Conservation (phyloP, 176 grass and related monocot genomes). For the Zizania latifolia region DNA sequence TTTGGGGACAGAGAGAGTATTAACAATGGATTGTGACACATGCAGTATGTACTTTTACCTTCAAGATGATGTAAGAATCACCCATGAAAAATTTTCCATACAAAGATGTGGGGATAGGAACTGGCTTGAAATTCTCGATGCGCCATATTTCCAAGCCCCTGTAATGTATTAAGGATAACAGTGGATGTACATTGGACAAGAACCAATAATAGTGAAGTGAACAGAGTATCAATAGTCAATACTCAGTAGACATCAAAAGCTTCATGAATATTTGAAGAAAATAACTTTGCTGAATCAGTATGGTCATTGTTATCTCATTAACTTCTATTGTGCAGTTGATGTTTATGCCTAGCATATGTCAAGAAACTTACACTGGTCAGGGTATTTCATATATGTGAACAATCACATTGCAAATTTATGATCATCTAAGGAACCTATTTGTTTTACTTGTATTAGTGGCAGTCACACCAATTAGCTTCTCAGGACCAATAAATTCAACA, state of each 20-base stretch:
- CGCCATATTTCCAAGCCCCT: conserved; percentile 91
- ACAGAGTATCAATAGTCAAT: background rate
- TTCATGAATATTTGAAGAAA: conserved; percentile 1
- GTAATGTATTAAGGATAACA: conserved; percentile 38
- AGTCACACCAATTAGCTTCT: background rate
- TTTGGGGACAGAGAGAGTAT: background rate
- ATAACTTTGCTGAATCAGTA: background rate
- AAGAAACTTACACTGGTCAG: background rate
- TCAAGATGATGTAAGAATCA: conserved; percentile 87
- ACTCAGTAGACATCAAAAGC: background rate
- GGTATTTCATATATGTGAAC: background rate
- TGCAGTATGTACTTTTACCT: conserved; percentile 35
- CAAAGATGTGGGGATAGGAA: conserved; percentile 40
- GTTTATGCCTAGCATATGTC: background rate
- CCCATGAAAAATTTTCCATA: conserved; percentile 92
- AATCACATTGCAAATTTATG: background rate
- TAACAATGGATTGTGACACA: background rate
- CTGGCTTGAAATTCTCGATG: conserved; percentile 87
- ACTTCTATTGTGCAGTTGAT: background rate
- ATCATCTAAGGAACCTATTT: conserved; percentile 3
- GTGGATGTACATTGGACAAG: background rate
- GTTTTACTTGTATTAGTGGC: background rate
- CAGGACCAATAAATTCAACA: background rate
- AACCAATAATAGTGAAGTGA: conserved; percentile 4
- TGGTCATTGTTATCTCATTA: background rate